phyloP scores from a whole-genome alignment of 1,139 yeast genomes.

The Candida neerlandica region DNA sequence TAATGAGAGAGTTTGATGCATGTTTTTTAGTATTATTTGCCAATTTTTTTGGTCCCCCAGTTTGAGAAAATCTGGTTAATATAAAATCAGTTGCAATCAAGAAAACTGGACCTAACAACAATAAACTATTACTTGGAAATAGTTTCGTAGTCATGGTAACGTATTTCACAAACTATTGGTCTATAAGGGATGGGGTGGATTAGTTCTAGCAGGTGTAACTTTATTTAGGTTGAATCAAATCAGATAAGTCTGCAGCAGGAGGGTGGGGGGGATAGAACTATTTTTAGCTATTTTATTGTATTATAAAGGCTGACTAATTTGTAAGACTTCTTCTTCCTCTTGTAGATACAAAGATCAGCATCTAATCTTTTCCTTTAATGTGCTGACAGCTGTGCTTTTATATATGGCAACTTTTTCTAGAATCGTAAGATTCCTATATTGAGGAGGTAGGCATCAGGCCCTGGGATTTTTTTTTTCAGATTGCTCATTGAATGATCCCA shows the following conservation, averaged over 20 bases:
- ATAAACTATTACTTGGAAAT: slow-evolving; percentile 21
- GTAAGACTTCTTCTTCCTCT: too few species aligned
- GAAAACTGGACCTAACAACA: slow-evolving; percentile 27
- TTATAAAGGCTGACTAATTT: too few species aligned
- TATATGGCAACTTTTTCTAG: too few species aligned
- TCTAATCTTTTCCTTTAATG: too few species aligned
- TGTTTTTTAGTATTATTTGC: slow-evolving; percentile 11
- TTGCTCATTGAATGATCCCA: not conserved
- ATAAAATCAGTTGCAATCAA: slow-evolving; percentile 27
- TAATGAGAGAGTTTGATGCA: slow-evolving; percentile 8
- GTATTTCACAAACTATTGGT: too few species aligned
- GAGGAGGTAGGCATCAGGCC: not conserved
- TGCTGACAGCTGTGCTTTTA: too few species aligned
- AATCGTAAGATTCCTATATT: not conserved
- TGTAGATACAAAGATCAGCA: too few species aligned
- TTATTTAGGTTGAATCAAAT: too few species aligned
- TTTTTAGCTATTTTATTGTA: too few species aligned
- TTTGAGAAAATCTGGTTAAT: slow-evolving; percentile 21
- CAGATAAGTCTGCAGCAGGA: too few species aligned
- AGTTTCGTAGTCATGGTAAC: slow-evolving; percentile 17
- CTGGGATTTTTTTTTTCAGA: not conserved
- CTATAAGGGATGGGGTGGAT: not conserved
- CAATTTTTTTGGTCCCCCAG: slow-evolving; percentile 16
- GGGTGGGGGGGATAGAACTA: too few species aligned
- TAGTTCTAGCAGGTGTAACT: not conserved